phyloP scores from a whole-genome alignment of 1,139 yeast genomes.

The Yamadazyma taylorii region DNA sequence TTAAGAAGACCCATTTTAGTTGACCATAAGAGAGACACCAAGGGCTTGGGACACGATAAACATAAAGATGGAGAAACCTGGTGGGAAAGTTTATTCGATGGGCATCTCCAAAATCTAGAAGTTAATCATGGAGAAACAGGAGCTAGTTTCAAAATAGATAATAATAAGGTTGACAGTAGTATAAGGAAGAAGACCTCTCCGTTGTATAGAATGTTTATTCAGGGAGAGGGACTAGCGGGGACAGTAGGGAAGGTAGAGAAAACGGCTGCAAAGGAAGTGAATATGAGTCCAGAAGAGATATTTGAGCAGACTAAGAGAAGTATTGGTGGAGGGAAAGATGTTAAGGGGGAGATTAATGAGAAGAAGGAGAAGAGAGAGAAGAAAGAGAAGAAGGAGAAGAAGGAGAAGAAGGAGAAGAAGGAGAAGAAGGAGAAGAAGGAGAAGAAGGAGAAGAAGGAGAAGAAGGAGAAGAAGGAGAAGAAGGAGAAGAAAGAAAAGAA shows the following conservation, averaged over 20 bases:
- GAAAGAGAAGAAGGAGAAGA: conserved; percentile 20
- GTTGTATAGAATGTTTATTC: conserved; percentile 72
- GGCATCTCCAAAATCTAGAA: conserved; percentile 78
- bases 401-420: conserved; percentile 18
- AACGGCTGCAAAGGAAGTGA: conserved; percentile 18
- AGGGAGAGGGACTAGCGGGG: conserved; percentile 82
- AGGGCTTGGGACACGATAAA: conserved; percentile 79
- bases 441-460: conserved; percentile 15
- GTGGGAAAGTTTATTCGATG: conserved; percentile 97
- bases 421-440: conserved; percentile 17
- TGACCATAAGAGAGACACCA: conserved; percentile 84
- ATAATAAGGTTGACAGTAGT: conserved; percentile 32
- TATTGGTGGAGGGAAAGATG: conserved; percentile 16
- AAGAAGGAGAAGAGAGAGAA: conserved; percentile 22
- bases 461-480: conserved; percentile 15
- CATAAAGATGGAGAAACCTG: conserved; percentile 74
- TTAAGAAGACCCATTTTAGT: conserved; percentile 83
- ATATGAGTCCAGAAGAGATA: conserved; percentile 19
- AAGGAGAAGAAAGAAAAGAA: conserved; percentile 14
- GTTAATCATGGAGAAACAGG: conserved; percentile 39
- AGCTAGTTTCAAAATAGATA: conserved; percentile 41
- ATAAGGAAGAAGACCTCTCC: conserved; percentile 58
- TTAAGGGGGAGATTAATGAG: conserved; percentile 20
- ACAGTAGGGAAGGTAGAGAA: conserved; percentile 52
- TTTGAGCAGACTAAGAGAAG: conserved; percentile 19